Conservation (phyloP, 2,329 filamentous ascomycete species). For the Fonsecaea pugnacius region DNA sequence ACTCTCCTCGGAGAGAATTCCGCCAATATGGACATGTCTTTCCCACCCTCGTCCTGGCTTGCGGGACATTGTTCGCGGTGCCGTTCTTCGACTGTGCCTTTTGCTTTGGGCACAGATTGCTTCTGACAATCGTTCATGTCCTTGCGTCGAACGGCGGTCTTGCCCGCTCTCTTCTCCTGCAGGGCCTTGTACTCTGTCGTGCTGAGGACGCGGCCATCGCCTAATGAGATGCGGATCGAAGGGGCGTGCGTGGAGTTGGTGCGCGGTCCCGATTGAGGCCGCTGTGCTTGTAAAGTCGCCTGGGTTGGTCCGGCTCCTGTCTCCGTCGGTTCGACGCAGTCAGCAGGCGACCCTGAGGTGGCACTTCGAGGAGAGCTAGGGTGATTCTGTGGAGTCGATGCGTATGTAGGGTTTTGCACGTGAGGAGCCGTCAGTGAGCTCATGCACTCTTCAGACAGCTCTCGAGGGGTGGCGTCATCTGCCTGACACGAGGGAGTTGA, state of each 20-base stretch:
- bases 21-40: neutral
- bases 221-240: neutral
- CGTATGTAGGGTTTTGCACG: neutral
- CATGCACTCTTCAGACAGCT: neutral
- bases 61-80: neutral
- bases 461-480: neutral
- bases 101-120: neutral
- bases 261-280: neutral
- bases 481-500: neutral
- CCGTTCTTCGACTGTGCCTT: neutral
- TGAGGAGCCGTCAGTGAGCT: neutral
- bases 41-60: neutral
- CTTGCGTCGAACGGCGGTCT: neutral
- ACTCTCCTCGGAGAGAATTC: neutral
- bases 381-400: neutral
- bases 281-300: neutral
- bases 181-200: neutral
- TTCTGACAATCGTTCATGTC: neutral
- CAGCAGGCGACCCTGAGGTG: neutral
- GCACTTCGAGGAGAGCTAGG: neutral
- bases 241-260: neutral
- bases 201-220: neutral
- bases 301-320: neutral
- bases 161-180: conserved; percentile 7
- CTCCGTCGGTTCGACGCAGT: neutral